Conservation (phyloP, 2,329 filamentous ascomycete species). For the Pseudogymnoascus sp. region DNA sequence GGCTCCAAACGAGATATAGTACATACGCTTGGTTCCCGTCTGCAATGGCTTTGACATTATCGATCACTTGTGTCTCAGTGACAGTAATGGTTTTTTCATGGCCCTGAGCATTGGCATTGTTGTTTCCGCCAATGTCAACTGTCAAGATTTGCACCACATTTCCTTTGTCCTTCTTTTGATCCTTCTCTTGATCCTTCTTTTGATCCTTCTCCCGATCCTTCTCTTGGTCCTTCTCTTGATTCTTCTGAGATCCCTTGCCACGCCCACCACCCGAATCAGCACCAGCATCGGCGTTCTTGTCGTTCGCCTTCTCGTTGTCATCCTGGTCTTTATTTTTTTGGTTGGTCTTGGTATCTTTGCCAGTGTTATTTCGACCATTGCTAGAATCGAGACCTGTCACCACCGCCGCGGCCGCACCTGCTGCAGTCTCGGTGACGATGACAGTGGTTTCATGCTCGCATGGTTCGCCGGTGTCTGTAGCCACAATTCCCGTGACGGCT, state of each 20-base stretch:
- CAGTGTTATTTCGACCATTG: neutral
- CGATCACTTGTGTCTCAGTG: neutral
- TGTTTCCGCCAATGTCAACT: neutral
- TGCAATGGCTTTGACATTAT: neutral
- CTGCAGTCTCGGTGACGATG: neutral
- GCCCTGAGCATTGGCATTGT: neutral
- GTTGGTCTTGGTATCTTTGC: neutral
- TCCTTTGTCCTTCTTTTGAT: neutral
- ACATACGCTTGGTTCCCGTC: neutral
- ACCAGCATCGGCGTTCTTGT: neutral
- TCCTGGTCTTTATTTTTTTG: neutral
- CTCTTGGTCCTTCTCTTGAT: neutral
- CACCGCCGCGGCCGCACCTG: neutral
- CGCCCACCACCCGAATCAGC: neutral
- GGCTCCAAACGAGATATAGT: neutral
- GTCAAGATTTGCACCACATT: conserved; percentile 5
- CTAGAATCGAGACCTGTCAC: neutral
- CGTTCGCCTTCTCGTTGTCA: neutral
- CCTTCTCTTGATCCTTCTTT: neutral
- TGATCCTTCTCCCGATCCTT: neutral
- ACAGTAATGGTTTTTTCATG: neutral
- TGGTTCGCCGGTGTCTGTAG: neutral
- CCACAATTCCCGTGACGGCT: neutral
- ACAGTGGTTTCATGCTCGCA: neutral
- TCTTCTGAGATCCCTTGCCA: neutral